phyloP scores from a whole-genome alignment of 1,284 basidiomycete species.

The Ustilago sp. region DNA sequence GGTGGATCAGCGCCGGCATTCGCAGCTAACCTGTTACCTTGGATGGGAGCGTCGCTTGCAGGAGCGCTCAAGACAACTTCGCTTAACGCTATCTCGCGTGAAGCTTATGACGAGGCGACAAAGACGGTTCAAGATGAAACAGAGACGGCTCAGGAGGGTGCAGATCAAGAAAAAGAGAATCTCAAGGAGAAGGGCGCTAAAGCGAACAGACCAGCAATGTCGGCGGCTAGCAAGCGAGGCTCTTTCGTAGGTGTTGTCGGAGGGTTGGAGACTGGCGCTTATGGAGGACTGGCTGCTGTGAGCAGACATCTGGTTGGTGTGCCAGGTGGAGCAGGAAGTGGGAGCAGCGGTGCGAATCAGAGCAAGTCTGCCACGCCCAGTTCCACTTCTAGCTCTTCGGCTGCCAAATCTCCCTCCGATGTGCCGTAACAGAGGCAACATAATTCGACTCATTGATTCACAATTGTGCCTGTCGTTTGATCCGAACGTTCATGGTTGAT shows the following conservation, averaged over 20 bases:
- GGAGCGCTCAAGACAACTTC: constrained; percentile 72
- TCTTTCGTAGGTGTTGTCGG: constrained; percentile 59
- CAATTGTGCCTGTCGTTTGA: no score
- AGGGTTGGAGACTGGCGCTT: constrained; percentile 57
- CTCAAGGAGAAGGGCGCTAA: constrained; percentile 5
- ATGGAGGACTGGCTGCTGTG: constrained; percentile 53
- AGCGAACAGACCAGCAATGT: constrained; percentile 23
- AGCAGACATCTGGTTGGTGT: constrained; percentile 50
- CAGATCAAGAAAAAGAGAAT: not conserved
- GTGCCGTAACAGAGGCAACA: no score
- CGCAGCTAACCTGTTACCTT: constrained; percentile 80
- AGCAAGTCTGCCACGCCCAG: not conserved
- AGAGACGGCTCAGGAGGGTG: not conserved
- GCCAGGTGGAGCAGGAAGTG: constrained; percentile 4
- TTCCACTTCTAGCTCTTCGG: not conserved
- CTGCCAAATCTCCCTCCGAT: no score
- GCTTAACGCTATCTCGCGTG: constrained; percentile 43
- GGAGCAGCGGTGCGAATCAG: not conserved
- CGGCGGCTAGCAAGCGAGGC: constrained; percentile 40
- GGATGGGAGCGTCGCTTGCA: constrained; percentile 92
- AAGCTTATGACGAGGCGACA: constrained; percentile 42
- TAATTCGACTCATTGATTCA: no score
- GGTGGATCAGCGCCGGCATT: constrained; percentile 86
- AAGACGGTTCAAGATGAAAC: constrained; percentile 20
- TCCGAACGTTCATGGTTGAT: not conserved